Conservation (phyloP, 805 yeast species). For the Saccharomyces mikatae region DNA sequence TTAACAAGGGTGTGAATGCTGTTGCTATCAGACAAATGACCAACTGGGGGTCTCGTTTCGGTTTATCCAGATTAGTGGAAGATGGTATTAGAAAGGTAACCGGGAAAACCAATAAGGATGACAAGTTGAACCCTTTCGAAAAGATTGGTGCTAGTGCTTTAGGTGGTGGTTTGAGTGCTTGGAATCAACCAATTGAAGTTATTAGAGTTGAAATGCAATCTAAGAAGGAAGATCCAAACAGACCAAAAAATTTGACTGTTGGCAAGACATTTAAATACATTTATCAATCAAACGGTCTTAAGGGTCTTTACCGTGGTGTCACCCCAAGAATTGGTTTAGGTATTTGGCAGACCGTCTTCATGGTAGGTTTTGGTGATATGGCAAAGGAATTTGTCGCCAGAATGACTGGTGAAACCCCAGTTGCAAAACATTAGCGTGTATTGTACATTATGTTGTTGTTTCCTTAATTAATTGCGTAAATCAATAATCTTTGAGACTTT, state of each 20-base stretch:
- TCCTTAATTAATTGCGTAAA: background rate
- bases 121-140: conserved; percentile 63
- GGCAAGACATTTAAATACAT: conserved; percentile 72
- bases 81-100: conserved; percentile 60
- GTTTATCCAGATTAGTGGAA: conserved; percentile 86
- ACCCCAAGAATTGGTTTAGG: conserved; percentile 95
- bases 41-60: conserved; percentile 98
- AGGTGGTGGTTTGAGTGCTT: conserved; percentile 96
- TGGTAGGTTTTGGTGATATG: conserved; percentile 97
- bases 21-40: conserved; percentile 98
- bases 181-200: conserved; percentile 99
- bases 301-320: conserved; percentile 92
- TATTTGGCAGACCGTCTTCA: conserved; percentile 96
- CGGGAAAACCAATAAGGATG: conserved; percentile 48
- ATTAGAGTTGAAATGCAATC: conserved; percentile 98
- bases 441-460: background rate
- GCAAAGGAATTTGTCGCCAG: conserved; percentile 63
- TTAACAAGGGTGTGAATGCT: conserved; percentile 96
- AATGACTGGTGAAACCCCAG: conserved; percentile 53
- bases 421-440: conserved; percentile 28
- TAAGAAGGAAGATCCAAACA: conserved; percentile 84
- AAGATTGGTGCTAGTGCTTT: conserved; percentile 77
- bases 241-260: conserved; percentile 87
- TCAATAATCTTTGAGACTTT: background rate
- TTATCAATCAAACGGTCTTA: conserved; percentile 71